Percentiles rank a stretch among this genome's conserved stretches.
phyloP scores from a whole-genome alignment of 306 rosid genomes.

The Geum urbanum region DNA sequence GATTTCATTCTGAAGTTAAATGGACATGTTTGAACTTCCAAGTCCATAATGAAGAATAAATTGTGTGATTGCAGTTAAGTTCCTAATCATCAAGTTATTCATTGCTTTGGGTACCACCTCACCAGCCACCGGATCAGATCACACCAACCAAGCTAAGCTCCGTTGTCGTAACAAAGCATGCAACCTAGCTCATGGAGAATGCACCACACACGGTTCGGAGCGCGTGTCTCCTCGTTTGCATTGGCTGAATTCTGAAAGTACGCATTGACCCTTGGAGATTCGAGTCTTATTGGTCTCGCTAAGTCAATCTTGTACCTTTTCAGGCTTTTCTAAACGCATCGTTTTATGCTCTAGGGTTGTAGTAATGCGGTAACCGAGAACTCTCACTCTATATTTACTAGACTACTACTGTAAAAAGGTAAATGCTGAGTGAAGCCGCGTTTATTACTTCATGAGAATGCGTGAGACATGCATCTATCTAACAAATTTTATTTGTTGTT shows the following conservation, averaged over 20 bases:
- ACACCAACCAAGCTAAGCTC: background rate
- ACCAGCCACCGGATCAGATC: background rate
- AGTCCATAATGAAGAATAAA: background rate
- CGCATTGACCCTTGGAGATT: background rate
- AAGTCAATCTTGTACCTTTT: background rate
- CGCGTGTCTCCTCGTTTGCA: background rate
- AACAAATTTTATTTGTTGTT: too few species aligned
- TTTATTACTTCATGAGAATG: too few species aligned
- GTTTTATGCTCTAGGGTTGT: too few species aligned
- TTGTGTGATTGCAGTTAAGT: background rate
- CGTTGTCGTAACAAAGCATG: background rate
- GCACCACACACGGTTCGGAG: background rate
- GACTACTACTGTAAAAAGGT: too few species aligned
- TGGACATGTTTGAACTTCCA: background rate
- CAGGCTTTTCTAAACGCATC: too few species aligned
- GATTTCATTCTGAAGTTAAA: background rate
- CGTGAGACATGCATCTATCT: too few species aligned
- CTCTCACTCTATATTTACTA: too few species aligned
- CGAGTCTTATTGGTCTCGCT: background rate
- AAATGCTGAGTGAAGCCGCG: too few species aligned
- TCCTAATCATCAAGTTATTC: background rate
- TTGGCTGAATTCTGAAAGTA: background rate
- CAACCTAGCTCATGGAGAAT: background rate
- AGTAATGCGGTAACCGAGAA: too few species aligned
- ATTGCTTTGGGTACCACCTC: background rate